Percentiles rank a stretch among this genome's conserved stretches.
Evolutionary conservation across 2,329 filamentous ascomycete species (phyloP).

Genomic region (Sporothrix protearum): DNA sequence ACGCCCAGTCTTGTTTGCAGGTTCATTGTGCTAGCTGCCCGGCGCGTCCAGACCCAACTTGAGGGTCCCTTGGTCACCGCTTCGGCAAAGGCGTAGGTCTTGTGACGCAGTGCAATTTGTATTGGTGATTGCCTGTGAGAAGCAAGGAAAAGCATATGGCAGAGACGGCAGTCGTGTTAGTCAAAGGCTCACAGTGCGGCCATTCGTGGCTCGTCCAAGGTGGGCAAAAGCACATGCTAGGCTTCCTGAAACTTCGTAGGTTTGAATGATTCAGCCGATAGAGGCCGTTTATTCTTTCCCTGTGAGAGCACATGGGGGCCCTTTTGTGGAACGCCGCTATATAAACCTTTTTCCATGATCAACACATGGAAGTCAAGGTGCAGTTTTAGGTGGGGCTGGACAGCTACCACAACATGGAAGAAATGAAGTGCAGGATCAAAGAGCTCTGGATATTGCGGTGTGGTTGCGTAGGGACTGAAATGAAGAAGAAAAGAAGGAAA

Average conservation of each 20-base stretch:
- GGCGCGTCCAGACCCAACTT: neutral
- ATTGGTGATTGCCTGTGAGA: neutral
- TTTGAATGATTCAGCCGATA: neutral
- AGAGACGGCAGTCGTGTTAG: neutral
- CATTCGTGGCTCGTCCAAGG: neutral
- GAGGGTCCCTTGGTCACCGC: neutral
- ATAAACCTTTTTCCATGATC: neutral
- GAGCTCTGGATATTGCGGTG: neutral
- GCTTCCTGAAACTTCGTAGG: neutral
- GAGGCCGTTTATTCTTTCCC: neutral
- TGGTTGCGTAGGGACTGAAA: neutral
- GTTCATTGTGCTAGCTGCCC: neutral
- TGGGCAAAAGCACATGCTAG: neutral
- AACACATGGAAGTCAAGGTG: neutral
- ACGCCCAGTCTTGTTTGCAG: neutral
- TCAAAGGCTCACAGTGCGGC: neutral
- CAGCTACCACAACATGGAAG: neutral
- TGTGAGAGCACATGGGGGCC: neutral
- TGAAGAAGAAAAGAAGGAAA: neutral
- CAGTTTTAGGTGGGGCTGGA: neutral
- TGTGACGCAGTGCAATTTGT: slow-evolving; percentile 1
- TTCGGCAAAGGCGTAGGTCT: neutral
- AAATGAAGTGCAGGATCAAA: neutral
- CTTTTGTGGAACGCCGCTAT: neutral
- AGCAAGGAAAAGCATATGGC: neutral